Base-by-base conservation (phyloP, 148 eudicot genomes). In the Gaultheria prostrata region DNA sequence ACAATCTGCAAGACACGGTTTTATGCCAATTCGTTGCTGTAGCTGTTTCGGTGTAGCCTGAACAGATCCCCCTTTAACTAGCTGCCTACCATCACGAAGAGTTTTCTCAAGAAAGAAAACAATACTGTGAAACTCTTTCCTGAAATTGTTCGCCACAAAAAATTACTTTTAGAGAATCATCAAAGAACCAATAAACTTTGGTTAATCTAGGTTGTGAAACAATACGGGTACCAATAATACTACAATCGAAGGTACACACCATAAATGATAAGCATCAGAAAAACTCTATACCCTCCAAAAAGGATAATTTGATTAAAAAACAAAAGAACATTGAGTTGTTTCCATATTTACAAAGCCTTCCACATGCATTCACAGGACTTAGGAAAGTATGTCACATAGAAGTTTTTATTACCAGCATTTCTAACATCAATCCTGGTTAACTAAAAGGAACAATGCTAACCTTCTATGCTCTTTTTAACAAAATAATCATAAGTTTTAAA, bases 1-100 rank as follows among this genome's bases (percentile, higher is more conserved):
- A 88, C 98, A 96, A 87, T 94, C 91, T 84, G 93, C 89, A 86
- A 93, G 80, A 86, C 91, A 90, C 84, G 98, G 98, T 87, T 92
- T 94, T 59, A 91, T 85, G 79, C 98, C 98, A 70, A 92, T 82
- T 72, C 90, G 84, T 80, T 93, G 93, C 39, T 91, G 88, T 84
- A 91, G 83, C 82, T 90, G 97, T 82, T 89, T 89, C 33, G 75
- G 43, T 21, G 90, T 88, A 49, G 84, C 85, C 77, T 83, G 87
- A 78, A 78, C 80, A 50, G 93, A 91, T 18, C 95, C 94, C 50
- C 91, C 95, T 86, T 80, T 87, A 57, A 89, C 82, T 72, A 90
- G 90, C 80, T 94, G 98, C 87, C 83, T 89, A 81, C 95, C 88
- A 86, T 96, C 98, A 85, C 94, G 88, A 69, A 90, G 90, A 82